Conservation (phyloP, 2,329 filamentous ascomycete species). For the Penicillium sp. region DNA sequence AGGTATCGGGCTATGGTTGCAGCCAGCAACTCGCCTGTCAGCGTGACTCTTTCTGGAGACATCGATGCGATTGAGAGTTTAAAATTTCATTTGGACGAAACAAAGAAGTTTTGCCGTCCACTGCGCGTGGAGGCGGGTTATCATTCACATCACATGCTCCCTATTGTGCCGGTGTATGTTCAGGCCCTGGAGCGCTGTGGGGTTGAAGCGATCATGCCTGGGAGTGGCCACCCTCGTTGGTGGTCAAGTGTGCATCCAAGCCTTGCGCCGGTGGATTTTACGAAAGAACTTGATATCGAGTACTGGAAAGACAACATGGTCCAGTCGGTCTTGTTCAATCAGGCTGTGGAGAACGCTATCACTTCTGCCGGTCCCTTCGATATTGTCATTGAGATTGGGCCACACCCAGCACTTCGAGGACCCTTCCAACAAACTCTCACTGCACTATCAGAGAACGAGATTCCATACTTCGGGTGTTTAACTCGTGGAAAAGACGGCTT, state of each 20-base stretch:
- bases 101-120: constrained; percentile 20
- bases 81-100: constrained; percentile 21
- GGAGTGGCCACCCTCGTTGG: not conserved
- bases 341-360: constrained; percentile 22
- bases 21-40: constrained; percentile 17
- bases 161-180: not conserved
- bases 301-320: constrained; percentile 42
- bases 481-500: not conserved
- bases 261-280: not conserved
- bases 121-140: constrained; percentile 27
- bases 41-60: constrained; percentile 26
- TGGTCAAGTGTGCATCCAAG: constrained; percentile 9
- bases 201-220: not conserved
- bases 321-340: constrained; percentile 34
- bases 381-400: constrained; percentile 29
- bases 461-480: not conserved
- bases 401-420: constrained; percentile 33
- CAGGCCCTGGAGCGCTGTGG: not conserved
- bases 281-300: not conserved
- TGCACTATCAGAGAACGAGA: not conserved
- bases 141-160: constrained; percentile 27
- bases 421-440: constrained; percentile 18
- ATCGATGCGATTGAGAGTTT: constrained; percentile 18
- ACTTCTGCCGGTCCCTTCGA: constrained; percentile 6
- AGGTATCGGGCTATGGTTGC: constrained; percentile 12